Evolutionary conservation across 2,329 filamentous ascomycete genomes (phyloP), one percentile per base, ranked within the genome.

Genomic region (Microdochium nivale): DNA sequence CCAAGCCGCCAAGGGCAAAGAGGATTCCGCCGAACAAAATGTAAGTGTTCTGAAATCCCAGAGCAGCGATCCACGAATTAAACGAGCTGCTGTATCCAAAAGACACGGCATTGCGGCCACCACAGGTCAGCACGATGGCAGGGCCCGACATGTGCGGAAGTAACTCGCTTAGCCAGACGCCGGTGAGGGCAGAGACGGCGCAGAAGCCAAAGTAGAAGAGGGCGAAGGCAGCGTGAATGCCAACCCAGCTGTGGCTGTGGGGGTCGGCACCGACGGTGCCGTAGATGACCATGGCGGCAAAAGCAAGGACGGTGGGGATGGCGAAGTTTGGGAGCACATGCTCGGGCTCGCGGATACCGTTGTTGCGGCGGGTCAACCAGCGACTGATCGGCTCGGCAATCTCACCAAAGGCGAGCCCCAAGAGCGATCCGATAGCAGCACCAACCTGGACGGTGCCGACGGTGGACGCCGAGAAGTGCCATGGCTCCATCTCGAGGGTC

Each of bases 21-120:
- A 52, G 53, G 9, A 54, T 33, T 23, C 49, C 49, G n/a, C 52
- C 49, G 24, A 52, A 55, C 16, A 55, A 49, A 9, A 49, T 50
- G 25, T 53, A 55, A 1, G 53, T 55, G 11, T 25, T 37, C 30
- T 49, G 48, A 8, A 50, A 46, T 8, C 53, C 53, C 23, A 55
- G 43, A 44, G 49, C 49, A 23, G 47, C 33, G n/a, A 55, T 69
- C 19, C 53, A 55, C 25, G 49, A 40, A 3, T 43, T 48, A 1
- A 52, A 53, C n/a, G 53, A 52, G 40, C 51, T 53, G 43, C 53
- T 55, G 9, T 53, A 23, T 1, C 52, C 53, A 30, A 54, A 55
- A 5, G 47, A 52, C 5, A 55, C 50, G 3, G 53, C 37, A 1
- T 52, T 52, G n/a, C 53, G 49, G 25, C 49, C 53, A 14, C 33